Evolutionary conservation across 1,284 basidiomycete genomes (phyloP), one percentile per base, ranked within the genome.

Genomic region (Meira miltonrushii): DNA sequence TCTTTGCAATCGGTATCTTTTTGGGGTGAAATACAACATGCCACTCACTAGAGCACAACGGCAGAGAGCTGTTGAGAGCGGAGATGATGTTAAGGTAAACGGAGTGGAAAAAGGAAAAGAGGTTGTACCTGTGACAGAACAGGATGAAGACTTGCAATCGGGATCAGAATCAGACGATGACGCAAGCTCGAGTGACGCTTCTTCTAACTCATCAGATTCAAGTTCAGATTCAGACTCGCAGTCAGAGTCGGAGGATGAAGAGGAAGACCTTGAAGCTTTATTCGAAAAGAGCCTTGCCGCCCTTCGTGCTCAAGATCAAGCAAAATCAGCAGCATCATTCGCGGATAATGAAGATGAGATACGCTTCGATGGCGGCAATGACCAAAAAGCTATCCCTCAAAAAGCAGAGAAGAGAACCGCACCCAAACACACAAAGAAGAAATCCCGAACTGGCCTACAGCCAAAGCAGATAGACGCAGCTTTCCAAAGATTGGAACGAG

Each of bases 401-500:
- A 48, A 23, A 48, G 7, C n/a, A 23, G 5, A n/a, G 23, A 48
- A 48, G 13, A 17, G 25, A 2, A 12, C 17, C 5, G 46, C 17
- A 43, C 11, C 19, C 15, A 43, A 43, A 19, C 13, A 43, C 2
- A 5, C 13, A 43, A 43, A 19, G 40, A 19, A 43, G 19, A 43
- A 43, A 19, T 5, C 4, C 23, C 21, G 21, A n/a, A 48, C 17
- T 25, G 17, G 46, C 23, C n/a, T 21, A 3, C 6, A 6, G 5
- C 46, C 12, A 12, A n/a, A 48, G 25, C 7, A 48, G 17, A 7
- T 53, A 4, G 50, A 53, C 2, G 2, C 50, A n/a, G 12, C 23
- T 41, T 53, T 53, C 15, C 15, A 39, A n/a, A 28, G 50, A 15
- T 28, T 53, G 15, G 28, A 53, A 41, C 19, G 50, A 17, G 50